Percentiles rank a stretch among this genome's conserved stretches.
These are phyloP conservation scores for Infundibulicybe gibba DNA, from an alignment of 768 basidiomycete species.

Conservation along the genomic window DNA sequence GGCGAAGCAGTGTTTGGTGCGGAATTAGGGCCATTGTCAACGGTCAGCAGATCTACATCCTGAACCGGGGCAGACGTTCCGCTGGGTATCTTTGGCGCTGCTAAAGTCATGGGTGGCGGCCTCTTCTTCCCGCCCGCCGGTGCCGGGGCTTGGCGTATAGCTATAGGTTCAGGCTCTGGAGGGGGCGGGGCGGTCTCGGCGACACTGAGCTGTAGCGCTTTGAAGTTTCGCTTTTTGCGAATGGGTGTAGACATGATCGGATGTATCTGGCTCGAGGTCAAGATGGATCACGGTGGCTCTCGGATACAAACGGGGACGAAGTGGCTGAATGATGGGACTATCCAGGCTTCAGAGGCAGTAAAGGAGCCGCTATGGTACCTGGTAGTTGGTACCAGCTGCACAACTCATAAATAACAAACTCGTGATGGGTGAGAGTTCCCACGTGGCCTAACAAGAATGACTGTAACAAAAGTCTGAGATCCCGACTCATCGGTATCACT, in stretches of 20 bases:
- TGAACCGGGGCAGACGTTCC: constrained; percentile 37
- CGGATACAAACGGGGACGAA: too few species aligned
- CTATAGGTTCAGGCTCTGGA: constrained; percentile 34
- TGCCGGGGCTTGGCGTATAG: constrained; percentile 45
- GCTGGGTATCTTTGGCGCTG: constrained; percentile 60
- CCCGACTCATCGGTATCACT: too few species aligned
- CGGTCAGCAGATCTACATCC: constrained; percentile 45
- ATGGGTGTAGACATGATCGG: constrained; percentile 38
- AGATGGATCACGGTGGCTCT: too few species aligned
- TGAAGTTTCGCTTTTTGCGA: constrained; percentile 92
- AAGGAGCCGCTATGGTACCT: too few species aligned
- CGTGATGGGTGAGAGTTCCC: too few species aligned
- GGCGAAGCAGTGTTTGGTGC: constrained; percentile 49
- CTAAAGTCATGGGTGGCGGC: constrained; percentile 81
- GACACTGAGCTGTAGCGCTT: constrained; percentile 64
- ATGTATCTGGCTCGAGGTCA: too few species aligned
- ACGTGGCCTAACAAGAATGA: too few species aligned
- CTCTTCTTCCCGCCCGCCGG: constrained; percentile 58
- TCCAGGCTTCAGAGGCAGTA: too few species aligned
- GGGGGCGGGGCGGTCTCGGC: constrained; percentile 42
- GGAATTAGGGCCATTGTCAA: constrained; percentile 45
- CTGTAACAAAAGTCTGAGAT: too few species aligned
- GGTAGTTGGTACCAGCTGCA: too few species aligned
- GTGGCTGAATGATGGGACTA: too few species aligned
- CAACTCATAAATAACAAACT: too few species aligned